Evolutionary conservation across 768 basidiomycete species (phyloP).

Genomic region (Psilocybe subaeruginosa): DNA sequence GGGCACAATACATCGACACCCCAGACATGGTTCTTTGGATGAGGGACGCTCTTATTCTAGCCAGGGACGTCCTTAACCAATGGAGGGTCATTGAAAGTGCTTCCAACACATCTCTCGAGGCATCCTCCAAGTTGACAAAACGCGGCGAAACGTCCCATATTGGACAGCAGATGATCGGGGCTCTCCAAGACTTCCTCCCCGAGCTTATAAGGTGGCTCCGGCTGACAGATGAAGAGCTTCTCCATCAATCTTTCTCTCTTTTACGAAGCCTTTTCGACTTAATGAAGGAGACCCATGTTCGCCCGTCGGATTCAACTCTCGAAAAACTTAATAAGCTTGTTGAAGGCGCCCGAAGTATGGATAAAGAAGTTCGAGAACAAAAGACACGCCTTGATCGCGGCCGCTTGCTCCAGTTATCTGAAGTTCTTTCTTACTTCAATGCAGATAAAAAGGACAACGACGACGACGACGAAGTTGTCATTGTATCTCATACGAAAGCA

Average conservation of each 20-base stretch:
- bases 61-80: slow-evolving; percentile 81
- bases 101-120: slow-evolving; percentile 34
- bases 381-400: slow-evolving; percentile 59
- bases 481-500: slow-evolving; percentile 42
- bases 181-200: slow-evolving; percentile 77
- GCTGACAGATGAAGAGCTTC: slow-evolving; percentile 88
- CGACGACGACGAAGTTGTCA: slow-evolving; percentile 58
- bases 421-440: slow-evolving; percentile 64
- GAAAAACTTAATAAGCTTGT: slow-evolving; percentile 69
- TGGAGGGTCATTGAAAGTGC: slow-evolving; percentile 80
- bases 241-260: slow-evolving; percentile 87
- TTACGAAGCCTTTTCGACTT: slow-evolving; percentile 78
- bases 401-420: slow-evolving; percentile 68
- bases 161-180: slow-evolving; percentile 75
- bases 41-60: slow-evolving; percentile 96
- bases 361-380: slow-evolving; percentile 30
- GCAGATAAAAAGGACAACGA: slow-evolving; percentile 40
- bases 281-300: slow-evolving; percentile 65
- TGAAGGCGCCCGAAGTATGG: slow-evolving; percentile 57
- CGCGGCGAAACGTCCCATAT: slow-evolving; percentile 54
- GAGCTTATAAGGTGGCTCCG: slow-evolving; percentile 89
- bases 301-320: slow-evolving; percentile 59
- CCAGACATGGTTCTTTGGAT: slow-evolving; percentile 95
- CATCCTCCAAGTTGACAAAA: slow-evolving; percentile 26
- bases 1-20: slow-evolving; percentile 81